A percentile compares a stretch with the other conserved stretches of the same genome.
phyloP scores from a whole-genome alignment of 2,329 filamentous ascomycete species.

The Neofusicoccum sp. region DNA sequence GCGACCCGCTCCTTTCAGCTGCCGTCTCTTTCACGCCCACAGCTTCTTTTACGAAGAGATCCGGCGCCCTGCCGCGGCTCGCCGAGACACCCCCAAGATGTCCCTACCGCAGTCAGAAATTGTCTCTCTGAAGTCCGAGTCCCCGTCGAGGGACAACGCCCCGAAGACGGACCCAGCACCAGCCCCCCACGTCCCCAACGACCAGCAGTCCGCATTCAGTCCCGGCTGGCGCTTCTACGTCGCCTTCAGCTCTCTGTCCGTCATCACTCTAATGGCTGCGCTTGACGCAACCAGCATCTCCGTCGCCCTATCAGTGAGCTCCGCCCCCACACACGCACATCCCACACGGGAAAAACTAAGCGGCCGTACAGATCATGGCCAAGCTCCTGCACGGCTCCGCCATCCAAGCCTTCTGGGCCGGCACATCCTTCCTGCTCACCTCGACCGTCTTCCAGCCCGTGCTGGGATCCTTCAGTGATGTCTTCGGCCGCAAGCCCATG shows the following conservation, averaged over 20 bases:
- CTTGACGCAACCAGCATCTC: constrained; percentile 65
- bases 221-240: constrained; percentile 18
- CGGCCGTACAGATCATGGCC: constrained; percentile 41
- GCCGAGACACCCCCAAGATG: no score
- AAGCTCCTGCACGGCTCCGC: constrained; percentile 35
- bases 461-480: constrained; percentile 39
- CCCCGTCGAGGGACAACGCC: neutral
- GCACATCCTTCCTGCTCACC: constrained; percentile 41
- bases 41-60: neutral
- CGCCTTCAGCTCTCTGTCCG: constrained; percentile 52
- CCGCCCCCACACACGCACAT: neutral
- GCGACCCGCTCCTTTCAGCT: neutral
- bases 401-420: constrained; percentile 45
- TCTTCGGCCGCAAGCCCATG: constrained; percentile 41
- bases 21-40: neutral
- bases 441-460: constrained; percentile 42
- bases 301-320: constrained; percentile 52
- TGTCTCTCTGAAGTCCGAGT: neutral
- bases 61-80: no score
- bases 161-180: neutral
- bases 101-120: neutral
- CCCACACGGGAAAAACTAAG: neutral
- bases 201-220: constrained; percentile 2
- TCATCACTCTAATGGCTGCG: constrained; percentile 61
- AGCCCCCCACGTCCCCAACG: neutral